Percentiles rank a stretch among this genome's conserved stretches.
Evolutionary conservation across 768 basidiomycete species (phyloP).

Genomic region (Dictyophora rubrovolvata): DNA sequence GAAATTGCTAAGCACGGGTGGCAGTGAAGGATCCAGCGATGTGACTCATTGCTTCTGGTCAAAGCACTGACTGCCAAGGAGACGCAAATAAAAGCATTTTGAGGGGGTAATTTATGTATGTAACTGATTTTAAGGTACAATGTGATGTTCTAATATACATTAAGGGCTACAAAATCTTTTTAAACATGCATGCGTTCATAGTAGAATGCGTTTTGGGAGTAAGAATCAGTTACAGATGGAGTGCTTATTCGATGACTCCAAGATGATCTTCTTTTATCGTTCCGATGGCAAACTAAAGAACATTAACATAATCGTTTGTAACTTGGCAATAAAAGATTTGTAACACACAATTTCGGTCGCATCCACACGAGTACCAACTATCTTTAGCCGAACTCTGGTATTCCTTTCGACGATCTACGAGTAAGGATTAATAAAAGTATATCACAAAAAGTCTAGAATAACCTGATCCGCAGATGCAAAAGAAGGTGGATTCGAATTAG

Average conservation of each 20-base stretch:
- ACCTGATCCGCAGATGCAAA: conserved; percentile 89
- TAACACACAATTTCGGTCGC: conserved; percentile 88
- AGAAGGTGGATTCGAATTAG: conserved; percentile 93
- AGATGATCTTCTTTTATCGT: conserved; percentile 98
- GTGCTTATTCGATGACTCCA: conserved; percentile 69
- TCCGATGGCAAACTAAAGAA: conserved; percentile 81
- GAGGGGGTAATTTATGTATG: no score
- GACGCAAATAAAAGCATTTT: no score
- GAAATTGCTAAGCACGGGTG: no score
- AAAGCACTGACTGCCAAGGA: no score
- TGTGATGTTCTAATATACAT: no score
- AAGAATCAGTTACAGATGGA: no score
- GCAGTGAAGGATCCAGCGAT: no score
- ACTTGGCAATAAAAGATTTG: not conserved
- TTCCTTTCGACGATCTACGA: conserved; percentile 85
- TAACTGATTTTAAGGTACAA: no score
- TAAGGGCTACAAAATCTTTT: no score
- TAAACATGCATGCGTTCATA: no score
- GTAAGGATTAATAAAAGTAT: not conserved
- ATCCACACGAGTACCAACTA: conserved; percentile 97
- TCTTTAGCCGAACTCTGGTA: conserved; percentile 84
- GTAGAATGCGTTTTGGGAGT: no score
- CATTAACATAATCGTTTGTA: not conserved
- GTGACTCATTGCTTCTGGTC: no score
- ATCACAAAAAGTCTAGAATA: conserved; percentile 9